Evolutionary conservation across 169 alveolate genomes (phyloP), one percentile per base, ranked within the genome.

Genomic region (Babesia ovis): DNA sequence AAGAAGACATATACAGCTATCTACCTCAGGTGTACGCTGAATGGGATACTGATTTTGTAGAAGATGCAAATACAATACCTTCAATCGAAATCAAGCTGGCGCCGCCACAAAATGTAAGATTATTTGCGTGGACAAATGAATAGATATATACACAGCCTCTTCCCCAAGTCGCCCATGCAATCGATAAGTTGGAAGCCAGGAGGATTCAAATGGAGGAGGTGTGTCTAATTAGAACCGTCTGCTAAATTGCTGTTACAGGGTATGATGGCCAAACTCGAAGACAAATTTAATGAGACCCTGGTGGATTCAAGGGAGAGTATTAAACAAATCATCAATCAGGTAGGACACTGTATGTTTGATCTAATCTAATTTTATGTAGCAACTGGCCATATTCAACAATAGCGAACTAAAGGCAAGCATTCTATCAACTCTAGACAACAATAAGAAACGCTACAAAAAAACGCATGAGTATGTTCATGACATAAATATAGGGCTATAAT

Each of bases 51-150:
- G 75, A 77, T 14, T 77, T 77, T 42, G 81, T 68, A 4, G 46
- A 60, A 60, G 66, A 77, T 41, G 84, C 93, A n/a, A 79, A 83
- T 68, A 74, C 89, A 35, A 64, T 84, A 59, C 93, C 93, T 29
- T 87, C 93, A 22, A 87, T 87, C 46, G 93, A 87, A 87, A 86
- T 87, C 34, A 87, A 87, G 77, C 70, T 87, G 29, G 69, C 90
- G 45, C 91, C 93, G 14, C 93, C 93, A 25, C 91, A 87, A 71
- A 84, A 87, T 62, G 93, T 87, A 83, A n/a, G 74, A 37, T 64
- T 32, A 4, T 12, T 39, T 18, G 2, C 22, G 23, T 25, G 48
- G 18, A 31, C 22, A 18, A 23, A 57, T 2, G 35, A 12, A 20
- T 34, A 58, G 31, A 34, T 70, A 16, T 22, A 8, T 67, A 18